Evolutionary conservation across 2,329 filamentous ascomycete genomes (phyloP), one percentile per base, ranked within the genome.

Genomic region (Didymella lethalis): DNA sequence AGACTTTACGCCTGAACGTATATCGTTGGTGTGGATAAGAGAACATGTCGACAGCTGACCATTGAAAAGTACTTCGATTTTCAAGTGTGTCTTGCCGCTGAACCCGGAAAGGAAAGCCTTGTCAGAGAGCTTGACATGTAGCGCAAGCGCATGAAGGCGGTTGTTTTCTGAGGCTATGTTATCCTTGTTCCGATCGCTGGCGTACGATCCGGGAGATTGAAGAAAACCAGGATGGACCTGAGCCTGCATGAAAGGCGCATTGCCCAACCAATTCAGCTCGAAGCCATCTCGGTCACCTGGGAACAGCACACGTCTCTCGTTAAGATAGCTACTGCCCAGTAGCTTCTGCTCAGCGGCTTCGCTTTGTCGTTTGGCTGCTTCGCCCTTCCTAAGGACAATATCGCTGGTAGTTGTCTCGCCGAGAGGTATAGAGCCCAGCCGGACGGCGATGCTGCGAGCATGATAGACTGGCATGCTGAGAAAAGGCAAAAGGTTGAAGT

Each of bases 61-160:
- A 54, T 83, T 83, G 65, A 81, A 71, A 63, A 80, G 79, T 4
- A 83, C 75, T n/a, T 83, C 81, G 43, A 82, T 74, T 64, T 81
- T 82, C 49, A 83, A 57, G 32, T 80, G 75, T 20, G 72, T 70
- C n/a, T 64, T 64, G 25, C 54, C 63, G 11, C 51, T 59, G 34
- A 72, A 63, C 20, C 66, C 62, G n/a, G 57, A 63, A 2, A 68
- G 23, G 46, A 76, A 78, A 0, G 75, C 64, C 49, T 72, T 69
- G 8, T 72, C 61, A 7, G 66, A 70, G 14, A 79, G 63, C 12
- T 68, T 61, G 38, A 77, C 63, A 29, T 76, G 72, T 1, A 77
- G 62, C 2, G 64, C 54, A 16, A 77, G 72, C 7, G 69, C 73
- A 53, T 70, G 64, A 20, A 61, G 65, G 7, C 34, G 45, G 6